Evolutionary conservation across 768 basidiomycete species (phyloP).

Genomic region (Leccinellum rugosiceps): DNA sequence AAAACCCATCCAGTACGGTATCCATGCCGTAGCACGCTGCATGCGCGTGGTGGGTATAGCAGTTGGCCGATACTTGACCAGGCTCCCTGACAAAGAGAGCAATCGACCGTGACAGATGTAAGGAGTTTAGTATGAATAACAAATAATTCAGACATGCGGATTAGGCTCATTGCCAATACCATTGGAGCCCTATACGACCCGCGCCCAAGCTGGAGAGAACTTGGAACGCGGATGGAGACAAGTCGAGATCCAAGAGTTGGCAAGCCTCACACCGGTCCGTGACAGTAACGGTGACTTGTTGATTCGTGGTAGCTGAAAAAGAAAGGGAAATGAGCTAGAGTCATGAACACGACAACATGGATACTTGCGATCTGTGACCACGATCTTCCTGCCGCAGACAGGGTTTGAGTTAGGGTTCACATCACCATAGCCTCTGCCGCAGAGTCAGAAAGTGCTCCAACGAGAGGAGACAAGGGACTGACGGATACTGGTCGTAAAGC

Average conservation of each 20-base stretch:
- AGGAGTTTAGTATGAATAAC: constrained; percentile 24
- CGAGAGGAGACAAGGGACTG: constrained; percentile 3
- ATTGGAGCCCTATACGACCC: constrained; percentile 59
- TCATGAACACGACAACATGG: not conserved
- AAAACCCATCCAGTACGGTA: constrained; percentile 30
- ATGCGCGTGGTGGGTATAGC: constrained; percentile 15
- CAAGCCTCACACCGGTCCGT: constrained; percentile 67
- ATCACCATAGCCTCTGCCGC: constrained; percentile 48
- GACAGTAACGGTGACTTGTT: constrained; percentile 45
- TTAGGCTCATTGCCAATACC: constrained; percentile 39
- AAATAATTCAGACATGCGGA: constrained; percentile 18
- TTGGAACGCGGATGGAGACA: constrained; percentile 58
- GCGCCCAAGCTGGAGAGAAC: constrained; percentile 39
- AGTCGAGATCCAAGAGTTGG: constrained; percentile 49
- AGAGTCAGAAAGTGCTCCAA: not conserved
- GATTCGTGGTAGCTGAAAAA: constrained; percentile 36
- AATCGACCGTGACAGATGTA: constrained; percentile 15
- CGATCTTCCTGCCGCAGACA: constrained; percentile 53
- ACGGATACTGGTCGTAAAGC: constrained; percentile 38
- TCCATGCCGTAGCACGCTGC: constrained; percentile 23
- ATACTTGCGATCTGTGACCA: constrained; percentile 42
- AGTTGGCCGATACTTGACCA: constrained; percentile 16
- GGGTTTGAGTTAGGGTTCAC: constrained; percentile 75
- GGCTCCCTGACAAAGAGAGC: constrained; percentile 28
- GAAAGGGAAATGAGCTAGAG: constrained; percentile 9